Evolutionary conservation across 2,329 filamentous ascomycete genomes (phyloP), one percentile per base, ranked within the genome.

Genomic region (Fusarium dimerum): DNA sequence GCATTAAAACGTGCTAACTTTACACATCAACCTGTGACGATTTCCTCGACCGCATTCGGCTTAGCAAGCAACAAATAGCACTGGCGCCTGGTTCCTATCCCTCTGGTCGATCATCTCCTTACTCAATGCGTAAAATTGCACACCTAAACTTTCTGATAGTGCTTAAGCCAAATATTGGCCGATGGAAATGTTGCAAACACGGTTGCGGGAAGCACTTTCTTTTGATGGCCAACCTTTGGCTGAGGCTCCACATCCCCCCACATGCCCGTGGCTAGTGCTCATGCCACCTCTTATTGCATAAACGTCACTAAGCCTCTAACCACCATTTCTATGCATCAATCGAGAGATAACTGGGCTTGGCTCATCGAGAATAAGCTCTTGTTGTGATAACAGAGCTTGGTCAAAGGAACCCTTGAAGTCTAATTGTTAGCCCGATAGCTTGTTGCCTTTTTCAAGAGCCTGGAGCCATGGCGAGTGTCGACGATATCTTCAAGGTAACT

Each of bases 401-500:
- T 30, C 29, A 47, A 38, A 43, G 43, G 38, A 5, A 26, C 20
- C 41, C 40, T 34, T 26, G 13, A 30, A 42, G 18, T 20, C 13
- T 40, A 44, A 51, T 59, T 48, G 53, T 53, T 41, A 57, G 47
- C 26, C 13, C 4, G 40, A 41, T 20, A 18, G 41, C 44, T 16
- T 16, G 18, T 43, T 41, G 46, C 43, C 32, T 20, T 26, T 47
- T 40, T 29, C 32, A 36, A 13, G 36, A 18, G 13, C 40, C n/a
- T 47, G 16, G 32, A 11, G 12, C 7, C 18, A 85, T 84, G 81
- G 75, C 80, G 5, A 83, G 77, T 61, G 78, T 85, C 52, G 81
- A 84, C 59, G 82, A 84, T 17, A 72, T 85, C 11, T 84, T 85
- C 71, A 81, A 83, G 71, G 82, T 67, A 55, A 10, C 43, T 47